Base-by-base conservation (phyloP, 1,284 basidiomycete species). In the Xerocomus nothofagi region DNA sequence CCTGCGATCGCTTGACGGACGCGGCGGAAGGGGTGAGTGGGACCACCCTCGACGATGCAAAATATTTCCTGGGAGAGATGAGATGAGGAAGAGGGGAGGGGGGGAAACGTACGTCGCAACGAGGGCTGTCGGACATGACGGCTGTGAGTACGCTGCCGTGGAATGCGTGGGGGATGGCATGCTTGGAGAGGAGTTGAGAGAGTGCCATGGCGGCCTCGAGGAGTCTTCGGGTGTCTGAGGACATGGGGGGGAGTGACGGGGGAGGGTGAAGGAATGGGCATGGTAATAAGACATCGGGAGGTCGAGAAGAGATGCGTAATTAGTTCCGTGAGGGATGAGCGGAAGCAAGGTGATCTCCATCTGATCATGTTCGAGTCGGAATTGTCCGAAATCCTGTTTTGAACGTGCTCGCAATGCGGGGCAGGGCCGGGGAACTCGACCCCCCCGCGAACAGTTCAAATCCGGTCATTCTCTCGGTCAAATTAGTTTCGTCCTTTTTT, bases 21-120 rank as follows among this genome's bases (percentile, higher is more conserved):
- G 48, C 75, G 73, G 51, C 77, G 74, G 58, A 82, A 82, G 1
- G 78, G 79, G 52, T 80, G 77, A 4, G 70, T 59, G 10, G 68
- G 41, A 17, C 77, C 75, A 31, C 78, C 78, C 61, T 81, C 78
- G 48, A 80, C 80, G 57, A 81, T 76, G 63, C 80, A 82, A 39
- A 67, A 74, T 30, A 82, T 75, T 61, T 81, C 80, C 80, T 82
- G 60, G 8, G 30, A 31, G 17, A 26, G 17, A 14, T 55, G 51
- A 52, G 53, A n/a, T n/a, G 50, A 51, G 52, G 39, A 42, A 2
- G 23, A n/a, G 0, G 8, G 30, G 18, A 10, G 3, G 14, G 7
- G 6, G 40, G n/a, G 10, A 5, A 17, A 68, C 76, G 30, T 52
- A 81, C 80, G 53, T 78, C 76, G 51, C 76, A 71, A 32, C 72